Base-by-base conservation (phyloP, 768 basidiomycete species). In the Boletales sp. region DNA sequence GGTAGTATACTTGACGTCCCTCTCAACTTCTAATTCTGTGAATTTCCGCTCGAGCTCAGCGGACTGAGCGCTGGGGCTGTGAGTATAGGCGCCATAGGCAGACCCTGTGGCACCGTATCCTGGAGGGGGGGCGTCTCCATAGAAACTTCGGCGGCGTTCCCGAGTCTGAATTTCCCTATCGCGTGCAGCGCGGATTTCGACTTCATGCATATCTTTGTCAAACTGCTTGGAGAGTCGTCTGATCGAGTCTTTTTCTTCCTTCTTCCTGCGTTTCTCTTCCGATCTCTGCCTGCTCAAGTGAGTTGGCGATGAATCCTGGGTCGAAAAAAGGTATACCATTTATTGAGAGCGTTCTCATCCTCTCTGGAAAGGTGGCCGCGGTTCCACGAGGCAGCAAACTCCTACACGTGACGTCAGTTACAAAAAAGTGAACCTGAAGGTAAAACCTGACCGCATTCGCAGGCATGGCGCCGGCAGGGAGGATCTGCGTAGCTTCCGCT, bases 401-500 rank as follows among this genome's bases (percentile, higher is more conserved):
- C 80, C 85, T 87, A 39, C 45, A 48, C 8, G 38, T 29, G 31
- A 42, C 9, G 37, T 55, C 24, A 52, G 30, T 46, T 14, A 3
- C 12, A 35, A 54, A 42, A 39, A 48, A 40, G 43, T 21, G 18
- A 17, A 12, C 30, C 29, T 45, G 50, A 45, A 52, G 32, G 54
- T 38, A 41, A 15, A 34, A 65, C 76, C 24, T 60, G 47, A 84
- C 86, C 41, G 73, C 62, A 57, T 68, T 77, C 5, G 84, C 85
- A 9, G 82, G 82, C 46, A 73, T 77, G 24, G 83, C 82, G 5
- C 82, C 84, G 11, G 68, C 43, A 36, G 87, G 87, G 41, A 82
- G 56, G 40, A 83, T 74, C 38, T 76, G 71, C 0, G 83, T 84
- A 1, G 83, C 74, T 57, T 90, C 87, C n/a, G 78, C 81, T 17